These are phyloP conservation scores for Tylopilus sp. DNA, from an alignment of 1,284 basidiomycete genomes.

Conservation along the genomic window DNA sequence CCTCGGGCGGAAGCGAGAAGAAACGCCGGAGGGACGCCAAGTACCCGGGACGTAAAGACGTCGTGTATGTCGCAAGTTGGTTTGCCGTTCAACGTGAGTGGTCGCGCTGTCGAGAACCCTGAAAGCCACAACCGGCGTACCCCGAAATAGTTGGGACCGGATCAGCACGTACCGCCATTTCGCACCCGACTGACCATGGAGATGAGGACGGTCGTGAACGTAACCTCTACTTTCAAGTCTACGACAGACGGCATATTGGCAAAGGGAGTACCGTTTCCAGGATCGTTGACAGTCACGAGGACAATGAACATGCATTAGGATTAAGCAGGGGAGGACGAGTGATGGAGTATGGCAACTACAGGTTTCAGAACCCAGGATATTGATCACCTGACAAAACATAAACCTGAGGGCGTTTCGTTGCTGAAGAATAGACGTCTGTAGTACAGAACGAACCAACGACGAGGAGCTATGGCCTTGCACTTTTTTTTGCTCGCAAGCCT, in stretches of 20 bases:
- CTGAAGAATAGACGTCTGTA: neutral
- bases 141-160: neutral
- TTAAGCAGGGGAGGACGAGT: neutral
- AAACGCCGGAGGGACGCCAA: neutral
- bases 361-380: neutral
- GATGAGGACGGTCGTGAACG: neutral
- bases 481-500: constrained; percentile 21
- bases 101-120: neutral
- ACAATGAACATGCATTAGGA: constrained; percentile 17
- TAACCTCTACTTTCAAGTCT: neutral
- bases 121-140: too few species aligned
- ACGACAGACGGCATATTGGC: constrained; percentile 11
- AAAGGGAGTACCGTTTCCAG: constrained; percentile 36
- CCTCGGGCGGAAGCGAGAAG: neutral
- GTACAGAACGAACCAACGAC: neutral
- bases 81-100: neutral
- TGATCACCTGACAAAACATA: neutral
- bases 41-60: neutral
- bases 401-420: neutral
- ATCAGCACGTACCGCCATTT: neutral
- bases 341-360: neutral
- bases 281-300: constrained; percentile 31
- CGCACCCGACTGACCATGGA: neutral
- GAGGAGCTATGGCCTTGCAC: constrained; percentile 17
- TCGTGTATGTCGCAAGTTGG: neutral